These are phyloP conservation scores for Cutaneotrichosporon daszewskae DNA, from an alignment of 1,284 basidiomycete species.

Conservation along the genomic window DNA sequence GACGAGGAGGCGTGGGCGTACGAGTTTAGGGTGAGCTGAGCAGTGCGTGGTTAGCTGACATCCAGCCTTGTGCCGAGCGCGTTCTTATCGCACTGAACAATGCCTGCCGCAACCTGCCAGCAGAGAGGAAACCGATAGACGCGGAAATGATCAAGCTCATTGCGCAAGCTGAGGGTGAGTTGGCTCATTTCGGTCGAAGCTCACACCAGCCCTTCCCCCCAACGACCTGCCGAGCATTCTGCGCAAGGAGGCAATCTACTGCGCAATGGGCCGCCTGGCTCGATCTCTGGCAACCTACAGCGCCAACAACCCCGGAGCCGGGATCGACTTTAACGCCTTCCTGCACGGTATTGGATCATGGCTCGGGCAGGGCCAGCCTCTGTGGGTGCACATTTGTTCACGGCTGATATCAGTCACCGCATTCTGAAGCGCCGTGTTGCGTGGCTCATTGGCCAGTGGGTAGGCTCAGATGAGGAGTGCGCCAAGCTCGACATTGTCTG, in stretches of 20 bases:
- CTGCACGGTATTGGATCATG: slow-evolving; percentile 29
- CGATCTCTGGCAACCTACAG: slow-evolving; percentile 51
- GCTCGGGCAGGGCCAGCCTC: slow-evolving; percentile 33
- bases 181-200: not conserved
- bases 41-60: slow-evolving; percentile 2
- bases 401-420: slow-evolving; percentile 57
- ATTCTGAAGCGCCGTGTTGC: slow-evolving; percentile 84
- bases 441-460: slow-evolving; percentile 82
- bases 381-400: slow-evolving; percentile 19
- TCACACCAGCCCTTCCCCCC: slow-evolving; percentile 42
- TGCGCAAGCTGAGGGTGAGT: slow-evolving; percentile 52
- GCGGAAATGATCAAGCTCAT: slow-evolving; percentile 63
- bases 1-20: slow-evolving; percentile 86
- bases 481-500: slow-evolving; percentile 63
- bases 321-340: slow-evolving; percentile 38
- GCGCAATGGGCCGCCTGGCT: slow-evolving; percentile 77
- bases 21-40: slow-evolving; percentile 64
- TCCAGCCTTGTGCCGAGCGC: slow-evolving; percentile 73
- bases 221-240: slow-evolving; percentile 60
- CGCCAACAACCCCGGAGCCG: slow-evolving; percentile 1
- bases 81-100: slow-evolving; percentile 72
- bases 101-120: slow-evolving; percentile 60
- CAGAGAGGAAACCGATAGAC: slow-evolving; percentile 52
- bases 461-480: slow-evolving; percentile 57
- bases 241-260: slow-evolving; percentile 80